Conservation (phyloP, 768 basidiomycete species). For the Mycena galericulata region DNA sequence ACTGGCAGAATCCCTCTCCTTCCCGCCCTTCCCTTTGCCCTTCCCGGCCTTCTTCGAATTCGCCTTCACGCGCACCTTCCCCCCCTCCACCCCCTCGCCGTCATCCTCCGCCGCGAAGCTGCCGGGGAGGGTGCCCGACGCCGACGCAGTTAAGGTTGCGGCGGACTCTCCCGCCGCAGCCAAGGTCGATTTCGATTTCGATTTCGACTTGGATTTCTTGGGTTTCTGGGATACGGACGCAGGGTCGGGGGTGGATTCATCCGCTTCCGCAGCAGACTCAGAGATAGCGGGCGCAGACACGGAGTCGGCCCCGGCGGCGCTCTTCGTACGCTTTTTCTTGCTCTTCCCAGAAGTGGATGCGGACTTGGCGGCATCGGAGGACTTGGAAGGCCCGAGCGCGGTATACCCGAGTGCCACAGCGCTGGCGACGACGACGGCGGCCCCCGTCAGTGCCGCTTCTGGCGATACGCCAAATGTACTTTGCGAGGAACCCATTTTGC, state of each 20-base stretch:
- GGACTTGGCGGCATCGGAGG: background rate
- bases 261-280: background rate
- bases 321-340: slow-evolving; percentile 2
- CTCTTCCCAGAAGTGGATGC: slow-evolving; percentile 7
- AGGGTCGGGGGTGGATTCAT: background rate
- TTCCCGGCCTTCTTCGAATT: slow-evolving; percentile 35
- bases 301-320: background rate
- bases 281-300: background rate
- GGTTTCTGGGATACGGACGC: too few species aligned
- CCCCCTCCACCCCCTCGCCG: background rate
- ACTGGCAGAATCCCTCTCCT: too few species aligned
- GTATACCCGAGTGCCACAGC: slow-evolving; percentile 20
- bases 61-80: background rate
- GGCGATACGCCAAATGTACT: slow-evolving; percentile 15
- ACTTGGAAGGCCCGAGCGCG: background rate
- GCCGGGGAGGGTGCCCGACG: slow-evolving; percentile 16
- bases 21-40: background rate
- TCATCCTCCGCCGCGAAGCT: slow-evolving; percentile 8
- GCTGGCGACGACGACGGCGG: slow-evolving; percentile 25
- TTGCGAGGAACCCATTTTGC: slow-evolving; percentile 32
- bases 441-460: slow-evolving; percentile 14
- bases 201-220: slow-evolving; percentile 19
- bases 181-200: slow-evolving; percentile 13
- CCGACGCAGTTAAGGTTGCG: background rate
- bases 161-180: background rate